These are phyloP conservation scores for Cadophora luteo-olivacea DNA, from an alignment of 2,329 filamentous ascomycete genomes.

Conservation along the genomic window DNA sequence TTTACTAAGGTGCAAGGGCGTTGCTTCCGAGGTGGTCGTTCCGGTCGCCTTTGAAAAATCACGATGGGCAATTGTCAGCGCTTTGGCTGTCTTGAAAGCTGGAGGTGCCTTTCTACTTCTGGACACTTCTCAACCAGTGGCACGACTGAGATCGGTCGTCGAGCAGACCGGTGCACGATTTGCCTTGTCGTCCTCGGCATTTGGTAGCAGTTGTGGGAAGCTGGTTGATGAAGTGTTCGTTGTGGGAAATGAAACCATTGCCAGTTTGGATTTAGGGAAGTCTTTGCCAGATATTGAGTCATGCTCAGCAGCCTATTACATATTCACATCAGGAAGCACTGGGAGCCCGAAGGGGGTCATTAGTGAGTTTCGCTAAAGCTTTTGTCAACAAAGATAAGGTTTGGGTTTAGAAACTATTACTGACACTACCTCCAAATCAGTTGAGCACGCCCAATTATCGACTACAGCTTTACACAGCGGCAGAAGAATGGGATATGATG, in stretches of 20 bases:
- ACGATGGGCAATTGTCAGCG: neutral
- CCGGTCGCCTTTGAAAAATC: neutral
- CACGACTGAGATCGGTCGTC: neutral
- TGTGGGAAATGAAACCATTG: neutral
- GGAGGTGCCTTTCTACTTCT: neutral
- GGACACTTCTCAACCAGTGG: constrained; percentile 3
- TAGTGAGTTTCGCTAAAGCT: neutral
- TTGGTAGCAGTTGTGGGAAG: neutral
- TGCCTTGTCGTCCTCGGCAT: neutral
- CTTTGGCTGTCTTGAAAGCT: neutral
- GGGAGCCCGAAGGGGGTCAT: constrained; percentile 38
- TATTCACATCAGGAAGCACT: constrained; percentile 44
- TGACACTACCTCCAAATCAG: neutral
- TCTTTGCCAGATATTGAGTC: neutral
- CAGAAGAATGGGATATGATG: neutral
- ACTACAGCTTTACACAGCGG: neutral
- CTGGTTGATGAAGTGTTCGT: neutral
- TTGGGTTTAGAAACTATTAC: neutral
- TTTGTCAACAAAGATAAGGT: neutral
- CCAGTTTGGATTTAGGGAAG: neutral
- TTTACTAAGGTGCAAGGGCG: neutral
- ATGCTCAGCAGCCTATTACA: neutral
- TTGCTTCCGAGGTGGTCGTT: neutral
- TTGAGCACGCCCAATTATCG: neutral
- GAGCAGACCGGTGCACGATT: neutral